A percentile compares a stretch with the other conserved stretches of the same genome.
Evolutionary conservation across 2,329 filamentous ascomycete species (phyloP).

Genomic region (Aspergillus melleus): DNA sequence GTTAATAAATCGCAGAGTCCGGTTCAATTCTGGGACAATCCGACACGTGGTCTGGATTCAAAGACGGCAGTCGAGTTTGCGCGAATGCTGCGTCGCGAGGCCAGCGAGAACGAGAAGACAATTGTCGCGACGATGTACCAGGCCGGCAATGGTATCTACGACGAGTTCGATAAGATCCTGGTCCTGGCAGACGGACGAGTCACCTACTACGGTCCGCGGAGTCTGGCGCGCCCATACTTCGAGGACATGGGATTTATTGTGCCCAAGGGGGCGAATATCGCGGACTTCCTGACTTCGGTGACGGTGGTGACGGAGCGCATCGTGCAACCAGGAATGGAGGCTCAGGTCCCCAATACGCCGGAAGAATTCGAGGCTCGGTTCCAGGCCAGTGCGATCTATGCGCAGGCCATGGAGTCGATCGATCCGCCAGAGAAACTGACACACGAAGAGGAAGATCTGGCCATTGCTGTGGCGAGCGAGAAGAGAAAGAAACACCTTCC

Average conservation of each 20-base stretch:
- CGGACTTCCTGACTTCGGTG: constrained; percentile 65
- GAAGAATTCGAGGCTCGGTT: constrained; percentile 52
- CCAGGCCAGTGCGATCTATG: constrained; percentile 51
- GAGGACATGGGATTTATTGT: constrained; percentile 64
- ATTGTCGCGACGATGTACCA: constrained; percentile 67
- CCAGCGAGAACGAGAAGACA: constrained; percentile 58
- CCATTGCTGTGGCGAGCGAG: constrained; percentile 29
- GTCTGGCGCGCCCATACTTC: constrained; percentile 62
- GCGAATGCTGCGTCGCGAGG: constrained; percentile 59
- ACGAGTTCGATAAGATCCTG: constrained; percentile 68
- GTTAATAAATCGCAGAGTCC: constrained; percentile 32
- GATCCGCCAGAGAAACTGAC: constrained; percentile 29
- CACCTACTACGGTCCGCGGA: constrained; percentile 62
- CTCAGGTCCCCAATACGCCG: constrained; percentile 33
- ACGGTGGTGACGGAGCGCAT: constrained; percentile 55
- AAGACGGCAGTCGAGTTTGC: constrained; percentile 62
- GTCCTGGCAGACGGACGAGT: constrained; percentile 65
- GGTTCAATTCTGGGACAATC: constrained; percentile 67
- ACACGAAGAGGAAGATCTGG: constrained; percentile 31
- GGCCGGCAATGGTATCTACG: constrained; percentile 67
- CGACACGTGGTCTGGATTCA: constrained; percentile 64
- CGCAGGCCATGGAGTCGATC: constrained; percentile 52
- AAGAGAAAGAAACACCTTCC: constrained; percentile 34
- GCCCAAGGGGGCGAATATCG: constrained; percentile 61
- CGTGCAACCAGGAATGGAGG: constrained; percentile 35